A percentile compares a stretch with the other conserved stretches of the same genome.
Conservation (phyloP, 352 stramenopile species). For the Halophytophthora polymorphica region DNA sequence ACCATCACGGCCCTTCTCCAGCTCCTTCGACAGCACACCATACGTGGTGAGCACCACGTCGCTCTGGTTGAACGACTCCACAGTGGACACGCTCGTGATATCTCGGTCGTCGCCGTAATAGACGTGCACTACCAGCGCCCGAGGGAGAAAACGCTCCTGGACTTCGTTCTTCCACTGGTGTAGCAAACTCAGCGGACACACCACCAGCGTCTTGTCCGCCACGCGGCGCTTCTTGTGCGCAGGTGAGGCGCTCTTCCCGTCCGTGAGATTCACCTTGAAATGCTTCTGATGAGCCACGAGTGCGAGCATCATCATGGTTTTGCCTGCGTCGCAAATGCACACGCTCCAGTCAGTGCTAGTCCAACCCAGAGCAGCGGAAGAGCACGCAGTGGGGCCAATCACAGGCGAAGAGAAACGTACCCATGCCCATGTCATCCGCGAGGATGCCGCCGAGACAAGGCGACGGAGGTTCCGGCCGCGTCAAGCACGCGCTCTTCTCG, state of each 20-base stretch:
- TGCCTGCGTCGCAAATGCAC: constrained; percentile 25
- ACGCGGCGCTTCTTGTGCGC: constrained; percentile 5
- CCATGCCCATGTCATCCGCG: constrained; percentile 91
- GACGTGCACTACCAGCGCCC: constrained; percentile 50
- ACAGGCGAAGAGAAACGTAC: constrained; percentile 29
- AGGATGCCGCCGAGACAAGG: constrained; percentile 84
- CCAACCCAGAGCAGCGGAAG: neutral
- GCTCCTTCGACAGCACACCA: constrained; percentile 71
- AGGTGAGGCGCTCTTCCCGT: constrained; percentile 2
- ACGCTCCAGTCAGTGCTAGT: constrained; percentile 3
- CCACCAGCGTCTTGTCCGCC: constrained; percentile 66
- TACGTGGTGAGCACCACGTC: constrained; percentile 87
- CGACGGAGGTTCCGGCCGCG: constrained; percentile 39
- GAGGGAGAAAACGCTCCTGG: constrained; percentile 51
- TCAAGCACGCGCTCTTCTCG: constrained; percentile 72
- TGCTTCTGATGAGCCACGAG: constrained; percentile 61
- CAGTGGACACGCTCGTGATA: constrained; percentile 2
- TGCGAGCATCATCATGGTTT: constrained; percentile 83
- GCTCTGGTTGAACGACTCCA: constrained; percentile 23
- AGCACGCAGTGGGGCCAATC: constrained; percentile 2
- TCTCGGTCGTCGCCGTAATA: constrained; percentile 76
- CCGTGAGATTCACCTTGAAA: constrained; percentile 12
- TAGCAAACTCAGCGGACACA: constrained; percentile 86
- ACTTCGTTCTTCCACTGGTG: constrained; percentile 89
- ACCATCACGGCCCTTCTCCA: constrained; percentile 37